Evolutionary conservation across 2,329 filamentous ascomycete genomes (phyloP).

Genomic region (Penicillium griseofulvum): DNA sequence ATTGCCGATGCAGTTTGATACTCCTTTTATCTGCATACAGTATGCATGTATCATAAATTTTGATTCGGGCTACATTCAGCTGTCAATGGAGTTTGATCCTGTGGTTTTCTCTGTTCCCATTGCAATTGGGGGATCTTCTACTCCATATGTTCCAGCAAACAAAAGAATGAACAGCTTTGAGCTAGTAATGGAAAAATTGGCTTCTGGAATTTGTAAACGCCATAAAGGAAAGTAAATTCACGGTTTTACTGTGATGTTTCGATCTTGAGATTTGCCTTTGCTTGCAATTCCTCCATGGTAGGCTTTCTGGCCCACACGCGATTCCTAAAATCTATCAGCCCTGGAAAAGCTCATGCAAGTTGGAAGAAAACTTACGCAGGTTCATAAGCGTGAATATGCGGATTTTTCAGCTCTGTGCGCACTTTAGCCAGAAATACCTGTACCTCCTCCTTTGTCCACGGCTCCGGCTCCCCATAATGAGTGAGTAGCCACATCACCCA

Average conservation of each 20-base stretch:
- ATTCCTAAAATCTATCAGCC: not conserved
- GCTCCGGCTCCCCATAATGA: constrained; percentile 22
- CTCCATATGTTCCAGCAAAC: no score
- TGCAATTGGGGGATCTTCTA: no score
- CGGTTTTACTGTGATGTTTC: not conserved
- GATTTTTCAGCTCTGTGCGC: constrained; percentile 1
- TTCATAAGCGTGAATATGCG: constrained; percentile 3
- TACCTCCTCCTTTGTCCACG: constrained; percentile 21
- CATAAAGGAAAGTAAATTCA: not conserved
- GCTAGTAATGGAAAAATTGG: not conserved
- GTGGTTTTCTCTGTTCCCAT: no score
- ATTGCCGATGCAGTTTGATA: no score
- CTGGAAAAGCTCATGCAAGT: not conserved
- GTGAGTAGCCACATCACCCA: constrained; percentile 32
- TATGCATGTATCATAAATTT: no score
- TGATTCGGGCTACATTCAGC: no score
- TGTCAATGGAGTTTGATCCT: no score
- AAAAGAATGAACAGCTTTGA: not conserved
- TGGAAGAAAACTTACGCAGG: not conserved
- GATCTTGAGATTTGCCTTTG: not conserved
- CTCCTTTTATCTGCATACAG: no score
- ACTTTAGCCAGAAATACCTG: constrained; percentile 6
- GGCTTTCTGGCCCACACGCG: constrained; percentile 8
- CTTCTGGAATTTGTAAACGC: not conserved
- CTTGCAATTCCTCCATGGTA: not conserved